Percentiles rank a stretch among this genome's conserved stretches.
These are phyloP conservation scores for Dentipellis sp. DNA, from an alignment of 768 basidiomycete genomes.

Conservation along the genomic window DNA sequence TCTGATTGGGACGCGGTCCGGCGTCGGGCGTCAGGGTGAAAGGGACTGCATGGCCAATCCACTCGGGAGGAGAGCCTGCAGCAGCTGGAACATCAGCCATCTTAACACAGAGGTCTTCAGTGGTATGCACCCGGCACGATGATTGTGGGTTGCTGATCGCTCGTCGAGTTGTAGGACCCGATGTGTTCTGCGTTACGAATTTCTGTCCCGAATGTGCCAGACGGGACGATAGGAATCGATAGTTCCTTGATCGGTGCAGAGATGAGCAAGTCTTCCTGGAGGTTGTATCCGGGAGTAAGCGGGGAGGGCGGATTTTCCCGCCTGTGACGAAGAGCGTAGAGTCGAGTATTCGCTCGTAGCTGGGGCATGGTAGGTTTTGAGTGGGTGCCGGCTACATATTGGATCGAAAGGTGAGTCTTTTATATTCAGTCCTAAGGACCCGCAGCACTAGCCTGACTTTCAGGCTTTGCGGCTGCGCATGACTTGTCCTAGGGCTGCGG, in stretches of 20 bases:
- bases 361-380: not conserved
- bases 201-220: conserved; percentile 5
- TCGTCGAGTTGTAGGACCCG: conserved; percentile 21
- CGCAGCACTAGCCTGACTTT: no score
- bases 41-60: conserved; percentile 39
- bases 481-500: no score
- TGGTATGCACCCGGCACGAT: conserved; percentile 25
- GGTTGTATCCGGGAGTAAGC: not conserved
- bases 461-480: no score
- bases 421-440: no score
- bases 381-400: not conserved
- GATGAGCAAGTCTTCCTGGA: not conserved
- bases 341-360: not conserved
- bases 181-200: conserved; percentile 14
- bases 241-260: not conserved
- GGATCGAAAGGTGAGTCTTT: no score
- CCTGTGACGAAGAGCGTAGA: not conserved
- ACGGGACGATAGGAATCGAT: not conserved
- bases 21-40: conserved; percentile 46
- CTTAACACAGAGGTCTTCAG: conserved; percentile 47
- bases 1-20: conserved; percentile 47
- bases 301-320: not conserved
- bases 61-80: conserved; percentile 50
- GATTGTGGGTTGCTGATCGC: conserved; percentile 16
- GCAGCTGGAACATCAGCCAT: conserved; percentile 30